A percentile compares a stretch with the other conserved stretches of the same genome.
phyloP scores from a whole-genome alignment of 2,329 filamentous ascomycete genomes.

The Claviceps fusiformis region DNA sequence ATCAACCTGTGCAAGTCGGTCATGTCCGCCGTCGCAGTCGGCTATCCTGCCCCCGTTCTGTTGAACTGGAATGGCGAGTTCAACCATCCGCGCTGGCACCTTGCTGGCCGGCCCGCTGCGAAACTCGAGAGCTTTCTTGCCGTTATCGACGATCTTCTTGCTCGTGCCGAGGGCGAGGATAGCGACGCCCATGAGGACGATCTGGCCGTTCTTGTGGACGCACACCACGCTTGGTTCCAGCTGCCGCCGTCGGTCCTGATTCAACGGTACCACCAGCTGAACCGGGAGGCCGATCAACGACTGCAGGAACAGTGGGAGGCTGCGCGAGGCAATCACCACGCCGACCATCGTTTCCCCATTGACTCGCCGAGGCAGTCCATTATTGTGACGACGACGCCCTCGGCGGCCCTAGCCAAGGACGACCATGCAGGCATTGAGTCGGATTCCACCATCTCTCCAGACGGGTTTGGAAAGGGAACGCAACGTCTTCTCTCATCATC shows the following conservation, averaged over 20 bases:
- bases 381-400: slow-evolving; percentile 15
- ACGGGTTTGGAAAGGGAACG: slow-evolving; percentile 21
- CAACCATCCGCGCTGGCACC: too few relatives aligned
- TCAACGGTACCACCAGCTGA: slow-evolving; percentile 21
- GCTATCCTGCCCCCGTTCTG: slow-evolving; percentile 23
- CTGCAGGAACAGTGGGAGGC: slow-evolving; percentile 13
- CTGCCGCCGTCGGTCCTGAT: slow-evolving; percentile 24
- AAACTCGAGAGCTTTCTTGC: slow-evolving; percentile 19
- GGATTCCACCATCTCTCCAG: slow-evolving; percentile 18
- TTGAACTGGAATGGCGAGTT: slow-evolving; percentile 23
- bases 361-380: slow-evolving; percentile 9
- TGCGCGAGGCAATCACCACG: too few relatives aligned
- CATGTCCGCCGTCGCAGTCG: slow-evolving; percentile 24
- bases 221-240: slow-evolving; percentile 27
- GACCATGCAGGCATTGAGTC: slow-evolving; percentile 21
- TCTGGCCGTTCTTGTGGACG: slow-evolving; percentile 23
- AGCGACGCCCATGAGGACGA: slow-evolving; percentile 3
- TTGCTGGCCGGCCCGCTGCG: slow-evolving; percentile 18
- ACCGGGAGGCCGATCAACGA: slow-evolving; percentile 20
- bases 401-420: slow-evolving; percentile 15
- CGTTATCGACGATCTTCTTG: slow-evolving; percentile 13
- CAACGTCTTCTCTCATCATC: slow-evolving; percentile 14
- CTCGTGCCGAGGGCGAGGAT: slow-evolving; percentile 4
- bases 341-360: neutral
- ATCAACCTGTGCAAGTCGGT: slow-evolving; percentile 25